Conservation (phyloP, 768 basidiomycete species). For the Amanita molliuscula region DNA sequence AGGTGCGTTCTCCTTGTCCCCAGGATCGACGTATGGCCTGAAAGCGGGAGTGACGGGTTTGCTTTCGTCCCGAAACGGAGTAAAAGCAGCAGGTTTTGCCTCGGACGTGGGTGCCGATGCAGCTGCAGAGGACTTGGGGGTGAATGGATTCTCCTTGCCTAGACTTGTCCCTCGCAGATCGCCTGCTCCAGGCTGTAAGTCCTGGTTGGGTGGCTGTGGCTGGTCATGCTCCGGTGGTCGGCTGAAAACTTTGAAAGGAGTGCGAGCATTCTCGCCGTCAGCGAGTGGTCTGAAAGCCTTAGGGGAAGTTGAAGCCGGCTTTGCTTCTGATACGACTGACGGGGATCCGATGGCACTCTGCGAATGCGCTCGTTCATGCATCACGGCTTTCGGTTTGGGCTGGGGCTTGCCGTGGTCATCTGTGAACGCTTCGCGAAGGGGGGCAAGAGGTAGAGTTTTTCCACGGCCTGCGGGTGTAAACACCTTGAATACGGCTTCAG, state of each 20-base stretch:
- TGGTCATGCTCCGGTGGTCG: conserved; percentile 45
- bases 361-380: conserved; percentile 34
- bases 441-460: conserved; percentile 25
- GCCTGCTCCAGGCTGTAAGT: conserved; percentile 9
- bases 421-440: conserved; percentile 33
- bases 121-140: conserved; percentile 32
- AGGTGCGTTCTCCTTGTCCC: conserved; percentile 13
- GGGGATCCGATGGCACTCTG: conserved; percentile 20
- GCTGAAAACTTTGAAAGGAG: conserved; percentile 62
- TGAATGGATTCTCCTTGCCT: conserved; percentile 25
- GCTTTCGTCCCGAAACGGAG: conserved; percentile 21
- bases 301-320: conserved; percentile 7
- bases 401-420: conserved; percentile 33
- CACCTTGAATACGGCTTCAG: conserved; percentile 45
- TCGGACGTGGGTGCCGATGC: conserved; percentile 27
- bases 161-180: not conserved
- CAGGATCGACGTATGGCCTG: conserved; percentile 20
- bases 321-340: conserved; percentile 12
- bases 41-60: conserved; percentile 12
- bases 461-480: conserved; percentile 46
- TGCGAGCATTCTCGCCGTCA: conserved; percentile 30
- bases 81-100: conserved; percentile 23
- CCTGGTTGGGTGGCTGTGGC: conserved; percentile 7
- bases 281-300: conserved; percentile 27
- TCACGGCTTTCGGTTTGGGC: conserved; percentile 22